These are phyloP conservation scores for Coprinopsis sp. DNA, from an alignment of 768 basidiomycete genomes.

Conservation along the genomic window DNA sequence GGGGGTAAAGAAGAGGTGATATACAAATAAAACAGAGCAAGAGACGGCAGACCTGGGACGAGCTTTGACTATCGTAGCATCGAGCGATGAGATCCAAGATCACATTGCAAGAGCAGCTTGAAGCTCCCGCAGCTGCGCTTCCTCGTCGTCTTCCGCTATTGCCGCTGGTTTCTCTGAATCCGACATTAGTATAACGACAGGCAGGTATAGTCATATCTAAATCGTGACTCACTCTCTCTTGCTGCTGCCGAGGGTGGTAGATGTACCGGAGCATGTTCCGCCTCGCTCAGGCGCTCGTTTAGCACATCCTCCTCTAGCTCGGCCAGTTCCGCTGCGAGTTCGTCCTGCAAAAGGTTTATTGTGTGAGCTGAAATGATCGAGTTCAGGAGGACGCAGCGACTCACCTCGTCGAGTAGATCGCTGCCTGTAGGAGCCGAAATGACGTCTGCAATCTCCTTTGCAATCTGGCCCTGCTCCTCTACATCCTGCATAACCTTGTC, in stretches of 20 bases:
- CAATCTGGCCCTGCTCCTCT: conserved; percentile 86
- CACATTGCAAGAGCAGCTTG: conserved; percentile 88
- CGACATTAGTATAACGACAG: neutral
- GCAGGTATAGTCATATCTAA: neutral
- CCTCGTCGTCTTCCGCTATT: conserved; percentile 81
- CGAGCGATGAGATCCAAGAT: conserved; percentile 9
- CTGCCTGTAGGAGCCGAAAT: conserved; percentile 69
- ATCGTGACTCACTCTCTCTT: conserved; percentile 45
- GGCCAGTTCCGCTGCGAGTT: conserved; percentile 72
- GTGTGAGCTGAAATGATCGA: neutral
- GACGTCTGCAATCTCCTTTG: conserved; percentile 86
- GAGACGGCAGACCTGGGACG: conserved; percentile 3
- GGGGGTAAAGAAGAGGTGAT: neutral
- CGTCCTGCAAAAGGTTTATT: conserved; percentile 51
- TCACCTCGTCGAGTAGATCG: conserved; percentile 69
- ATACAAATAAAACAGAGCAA: neutral
- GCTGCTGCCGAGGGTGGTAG: conserved; percentile 57
- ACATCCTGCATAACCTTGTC: conserved; percentile 86
- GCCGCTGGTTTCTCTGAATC: conserved; percentile 27
- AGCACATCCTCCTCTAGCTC: conserved; percentile 87
- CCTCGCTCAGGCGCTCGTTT: conserved; percentile 77
- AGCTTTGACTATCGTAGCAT: conserved; percentile 5
- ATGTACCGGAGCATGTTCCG: conserved; percentile 87
- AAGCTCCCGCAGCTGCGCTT: conserved; percentile 79
- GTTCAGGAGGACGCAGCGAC: conserved; percentile 16